Percentiles rank a stretch among this genome's conserved stretches.
phyloP scores from a whole-genome alignment of 2,329 filamentous ascomycete genomes.

The Apiospora koreana region DNA sequence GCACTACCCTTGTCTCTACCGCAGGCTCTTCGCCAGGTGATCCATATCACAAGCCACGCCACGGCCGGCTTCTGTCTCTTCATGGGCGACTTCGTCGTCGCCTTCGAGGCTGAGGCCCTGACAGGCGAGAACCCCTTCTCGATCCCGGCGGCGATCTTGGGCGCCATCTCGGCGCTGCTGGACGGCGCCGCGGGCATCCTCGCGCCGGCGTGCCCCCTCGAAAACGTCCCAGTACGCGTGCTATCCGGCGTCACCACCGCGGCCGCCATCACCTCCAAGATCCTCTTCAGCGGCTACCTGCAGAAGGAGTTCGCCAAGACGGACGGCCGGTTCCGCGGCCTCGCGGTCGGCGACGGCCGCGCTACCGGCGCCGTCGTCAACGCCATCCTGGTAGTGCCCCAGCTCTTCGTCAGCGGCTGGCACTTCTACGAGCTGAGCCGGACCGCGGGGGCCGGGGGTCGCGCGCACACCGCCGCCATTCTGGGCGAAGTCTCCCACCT shows the following conservation, averaged over 20 bases:
- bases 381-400: not conserved
- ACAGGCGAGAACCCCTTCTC: not conserved
- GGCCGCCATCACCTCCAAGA: not conserved
- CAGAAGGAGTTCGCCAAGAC: not conserved
- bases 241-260: not conserved
- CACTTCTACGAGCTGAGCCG: not conserved
- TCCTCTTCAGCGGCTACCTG: not conserved
- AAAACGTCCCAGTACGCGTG: not conserved
- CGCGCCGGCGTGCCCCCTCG: not conserved
- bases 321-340: not conserved
- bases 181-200: not conserved
- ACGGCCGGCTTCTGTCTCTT: not conserved
- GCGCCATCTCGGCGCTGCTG: not conserved
- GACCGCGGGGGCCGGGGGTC: not conserved
- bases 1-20: not conserved
- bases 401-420: not conserved
- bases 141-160: not conserved
- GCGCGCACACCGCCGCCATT: not conserved
- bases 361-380: not conserved
- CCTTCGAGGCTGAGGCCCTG: not conserved
- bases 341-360: not conserved
- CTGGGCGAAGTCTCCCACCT: not conserved
- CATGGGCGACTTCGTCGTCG: not conserved
- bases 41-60: not conserved
- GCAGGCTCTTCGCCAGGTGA: not conserved